Conservation (phyloP, 768 basidiomycete genomes). For the Russula griseocarnosa region DNA sequence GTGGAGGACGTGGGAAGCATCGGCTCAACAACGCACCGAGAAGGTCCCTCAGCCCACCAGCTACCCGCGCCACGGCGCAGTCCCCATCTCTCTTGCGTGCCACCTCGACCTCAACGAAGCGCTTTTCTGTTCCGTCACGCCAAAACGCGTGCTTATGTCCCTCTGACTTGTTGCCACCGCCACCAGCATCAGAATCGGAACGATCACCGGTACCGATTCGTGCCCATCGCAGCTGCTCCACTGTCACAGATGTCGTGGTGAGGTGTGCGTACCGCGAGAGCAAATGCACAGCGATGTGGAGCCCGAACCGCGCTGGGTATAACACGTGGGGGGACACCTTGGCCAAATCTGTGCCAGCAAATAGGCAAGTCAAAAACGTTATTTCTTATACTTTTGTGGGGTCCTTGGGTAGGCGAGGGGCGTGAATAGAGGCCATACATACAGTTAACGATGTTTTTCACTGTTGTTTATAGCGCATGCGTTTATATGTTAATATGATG, state of each 20-base stretch:
- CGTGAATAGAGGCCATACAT: constrained; percentile 1
- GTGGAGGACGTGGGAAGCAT: not conserved
- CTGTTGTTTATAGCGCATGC: constrained; percentile 23
- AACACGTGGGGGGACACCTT: constrained; percentile 88
- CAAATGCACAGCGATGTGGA: constrained; percentile 81
- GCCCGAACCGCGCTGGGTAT: constrained; percentile 76
- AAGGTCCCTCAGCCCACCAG: constrained; percentile 67
- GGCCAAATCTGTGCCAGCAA: constrained; percentile 55
- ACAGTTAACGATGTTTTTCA: constrained; percentile 43
- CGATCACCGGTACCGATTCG: constrained; percentile 53
- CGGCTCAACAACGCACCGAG: constrained; percentile 54
- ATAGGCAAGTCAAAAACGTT: not conserved
- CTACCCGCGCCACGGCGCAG: constrained; percentile 27
- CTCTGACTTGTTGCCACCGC: constrained; percentile 32
- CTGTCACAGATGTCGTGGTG: constrained; percentile 59
- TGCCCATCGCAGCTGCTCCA: constrained; percentile 82
- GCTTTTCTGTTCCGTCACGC: constrained; percentile 89
- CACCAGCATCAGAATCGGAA: constrained; percentile 35
- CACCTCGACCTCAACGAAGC: constrained; percentile 57
- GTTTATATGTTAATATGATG: not conserved
- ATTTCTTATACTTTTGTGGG: not conserved
- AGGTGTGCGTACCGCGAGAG: constrained; percentile 78
- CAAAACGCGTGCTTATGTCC: constrained; percentile 78
- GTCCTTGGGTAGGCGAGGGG: not conserved
- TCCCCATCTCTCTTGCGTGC: constrained; percentile 1